Base-by-base conservation (phyloP, 2,329 filamentous ascomycete species). In the Thermothelomyces thermophilus region DNA sequence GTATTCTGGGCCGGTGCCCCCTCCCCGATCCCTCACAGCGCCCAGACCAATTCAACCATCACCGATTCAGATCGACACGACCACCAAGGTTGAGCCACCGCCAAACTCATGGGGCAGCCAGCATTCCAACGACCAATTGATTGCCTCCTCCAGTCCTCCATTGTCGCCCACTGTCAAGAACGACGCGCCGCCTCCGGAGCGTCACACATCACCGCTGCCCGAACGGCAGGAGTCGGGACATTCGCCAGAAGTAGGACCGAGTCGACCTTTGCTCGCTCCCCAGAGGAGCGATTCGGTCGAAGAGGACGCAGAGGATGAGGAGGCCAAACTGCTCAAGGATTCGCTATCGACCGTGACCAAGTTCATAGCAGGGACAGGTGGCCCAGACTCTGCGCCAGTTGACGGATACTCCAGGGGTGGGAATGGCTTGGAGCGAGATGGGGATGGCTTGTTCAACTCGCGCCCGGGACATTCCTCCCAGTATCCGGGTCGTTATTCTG, bases 361-460 rank as follows among this genome's bases (percentile, higher is more conserved):
- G 22, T 74, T 74, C 40, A 63, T 80, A 42, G 63, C 57, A 16
- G 57, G 59, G 9, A 14, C 46, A 10, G 52, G 16, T 11, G 33
- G 44, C 3, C n/a, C 44, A 9, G 60, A 63, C 6, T 57, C 64
- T 1, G 49, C 62, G 5, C 52, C 62, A 37, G 51, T 50, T 24
- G 52, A 58, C n/a, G 55, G 63, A 10, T 73, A 71, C 30, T 64
- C 67, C 42, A 65, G 70, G 46, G 65, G 71, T 28, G 70, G 73
- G 19, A 71, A 74, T 45, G 64, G 61, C 11, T 3, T 34, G 14
- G 64, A 69, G 30, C 61, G 63, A 11, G 72, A 74, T 14, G 74
- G 79, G 17, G 77, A 80, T 31, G 77, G 77, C 53, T 64, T 82
- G 57, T 82, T 82, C 50, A 76, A 78, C 51, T 73, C 68, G 20